phyloP scores from a whole-genome alignment of 2,329 filamentous ascomycete species.

The Coleophoma crateriformis region DNA sequence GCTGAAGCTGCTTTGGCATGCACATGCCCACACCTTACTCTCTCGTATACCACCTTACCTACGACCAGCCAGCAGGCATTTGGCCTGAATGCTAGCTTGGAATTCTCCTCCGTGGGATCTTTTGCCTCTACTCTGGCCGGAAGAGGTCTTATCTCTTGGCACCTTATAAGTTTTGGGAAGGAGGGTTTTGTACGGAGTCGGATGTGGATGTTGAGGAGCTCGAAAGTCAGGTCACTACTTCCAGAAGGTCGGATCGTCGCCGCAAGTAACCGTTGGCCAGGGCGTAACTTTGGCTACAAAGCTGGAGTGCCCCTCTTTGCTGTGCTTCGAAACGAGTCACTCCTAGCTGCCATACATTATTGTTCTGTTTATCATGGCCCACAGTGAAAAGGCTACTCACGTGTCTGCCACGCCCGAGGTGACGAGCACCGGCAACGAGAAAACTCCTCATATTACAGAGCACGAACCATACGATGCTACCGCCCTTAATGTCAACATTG shows the following conservation, averaged over 20 bases:
- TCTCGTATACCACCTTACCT: too few species aligned
- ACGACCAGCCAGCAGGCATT: too few species aligned
- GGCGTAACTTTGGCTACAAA: background rate
- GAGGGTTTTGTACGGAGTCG: background rate
- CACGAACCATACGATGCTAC: constrained; percentile 6
- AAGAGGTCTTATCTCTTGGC: too few species aligned
- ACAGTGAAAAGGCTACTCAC: constrained; percentile 3
- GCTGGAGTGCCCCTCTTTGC: background rate
- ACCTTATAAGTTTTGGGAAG: background rate
- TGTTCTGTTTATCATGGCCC: background rate
- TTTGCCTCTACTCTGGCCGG: too few species aligned
- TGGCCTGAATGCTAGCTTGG: too few species aligned
- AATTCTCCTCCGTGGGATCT: too few species aligned
- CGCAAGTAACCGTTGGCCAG: background rate
- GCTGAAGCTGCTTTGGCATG: too few species aligned
- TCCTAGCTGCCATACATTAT: background rate
- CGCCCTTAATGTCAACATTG: constrained; percentile 3
- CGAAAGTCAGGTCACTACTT: background rate
- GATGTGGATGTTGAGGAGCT: too few species aligned
- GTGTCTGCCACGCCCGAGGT: background rate
- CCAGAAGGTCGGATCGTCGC: background rate
- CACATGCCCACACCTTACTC: too few species aligned
- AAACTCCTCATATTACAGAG: background rate
- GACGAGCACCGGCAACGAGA: background rate
- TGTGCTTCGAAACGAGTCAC: background rate